Conservation (phyloP, 441 rosid genomes). For the Corymbia calophylla region DNA sequence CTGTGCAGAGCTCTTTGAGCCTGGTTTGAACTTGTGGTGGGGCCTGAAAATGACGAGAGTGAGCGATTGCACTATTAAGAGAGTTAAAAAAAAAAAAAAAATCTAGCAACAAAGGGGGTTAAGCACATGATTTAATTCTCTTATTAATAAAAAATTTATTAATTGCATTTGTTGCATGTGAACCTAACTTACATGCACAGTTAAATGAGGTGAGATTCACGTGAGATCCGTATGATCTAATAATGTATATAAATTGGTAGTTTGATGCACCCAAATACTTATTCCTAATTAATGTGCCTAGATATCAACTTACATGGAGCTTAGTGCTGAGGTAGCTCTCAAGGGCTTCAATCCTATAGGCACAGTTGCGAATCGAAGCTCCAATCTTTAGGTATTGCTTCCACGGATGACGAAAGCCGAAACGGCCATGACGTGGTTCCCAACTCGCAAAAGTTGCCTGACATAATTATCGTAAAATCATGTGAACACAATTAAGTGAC, state of each 20-base stretch:
- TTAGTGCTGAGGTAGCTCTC: constrained; percentile 30
- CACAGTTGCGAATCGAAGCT: constrained; percentile 31
- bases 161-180: rapidly evolving
- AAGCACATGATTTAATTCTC: background rate
- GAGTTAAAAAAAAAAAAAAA: background rate
- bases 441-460: constrained; percentile 73
- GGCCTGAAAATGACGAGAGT: background rate
- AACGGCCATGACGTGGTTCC: constrained; percentile 75
- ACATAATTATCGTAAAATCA: background rate
- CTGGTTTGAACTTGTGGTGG: constrained; percentile 5
- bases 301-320: constrained; percentile 12
- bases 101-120: background rate
- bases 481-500: background rate
- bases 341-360: constrained; percentile 37
- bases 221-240: rapidly evolving
- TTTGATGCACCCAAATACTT: background rate
- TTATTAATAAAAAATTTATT: background rate
- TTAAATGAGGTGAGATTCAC: background rate
- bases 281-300: background rate
- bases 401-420: constrained; percentile 71
- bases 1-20: constrained; percentile 7
- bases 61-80: background rate
- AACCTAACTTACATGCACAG: background rate
- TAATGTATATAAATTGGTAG: background rate
- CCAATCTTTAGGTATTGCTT: constrained; percentile 47